Evolutionary conservation across 2,329 filamentous ascomycete genomes (phyloP), one percentile per base, ranked within the genome.

Genomic region (Chlorencoelia australis): DNA sequence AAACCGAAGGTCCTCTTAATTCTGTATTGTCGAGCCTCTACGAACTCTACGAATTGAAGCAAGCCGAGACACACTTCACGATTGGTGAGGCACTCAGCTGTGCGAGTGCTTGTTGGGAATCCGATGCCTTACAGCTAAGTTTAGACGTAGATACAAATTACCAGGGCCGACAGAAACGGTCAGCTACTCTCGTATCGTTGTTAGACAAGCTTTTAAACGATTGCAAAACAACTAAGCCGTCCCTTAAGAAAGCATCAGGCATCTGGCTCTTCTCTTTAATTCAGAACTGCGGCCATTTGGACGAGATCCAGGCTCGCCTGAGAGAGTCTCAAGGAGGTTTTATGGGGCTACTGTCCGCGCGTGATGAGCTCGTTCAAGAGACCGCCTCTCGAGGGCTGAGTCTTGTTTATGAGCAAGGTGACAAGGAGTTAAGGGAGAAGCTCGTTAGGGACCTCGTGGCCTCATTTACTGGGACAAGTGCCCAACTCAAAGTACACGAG

Each of bases 231-330:
- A 86, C 85, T 0, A 95, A 95, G 53, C 91, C 91, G 1, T 82
- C 87, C 0, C 66, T 95, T 4, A 79, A 87, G 49, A 94, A 94
- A 56, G 87, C 89, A 3, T 89, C 88, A 0, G 87, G 87, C 0
- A 94, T 98, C 49, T 96, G 91, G 91, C 71, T 96, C 0, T 79
- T 96, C 41, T 94, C 82, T 52, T 63, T 96, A 3, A 79, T 96
- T 7, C 87, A 95, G 54, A 87, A 91, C 58, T 93, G 87, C 55
- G 86, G 86, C 0, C 79, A 88, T 46, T 64, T 86, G n/a, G 56
- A 65, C 3, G 74, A 84, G 45, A 71, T 96, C 4, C 84, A 93
- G 53, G 64, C 67, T 4, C 74, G 77, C 9, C 66, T 98, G 25
- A 71, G 84, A 33, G 75, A 86, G 49, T 87, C 81, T 40, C 91